A percentile compares a stretch with the other conserved stretches of the same genome.
These are phyloP conservation scores for Conoideocrella luteorostrata DNA, from an alignment of 2,329 filamentous ascomycete species.

Conservation along the genomic window DNA sequence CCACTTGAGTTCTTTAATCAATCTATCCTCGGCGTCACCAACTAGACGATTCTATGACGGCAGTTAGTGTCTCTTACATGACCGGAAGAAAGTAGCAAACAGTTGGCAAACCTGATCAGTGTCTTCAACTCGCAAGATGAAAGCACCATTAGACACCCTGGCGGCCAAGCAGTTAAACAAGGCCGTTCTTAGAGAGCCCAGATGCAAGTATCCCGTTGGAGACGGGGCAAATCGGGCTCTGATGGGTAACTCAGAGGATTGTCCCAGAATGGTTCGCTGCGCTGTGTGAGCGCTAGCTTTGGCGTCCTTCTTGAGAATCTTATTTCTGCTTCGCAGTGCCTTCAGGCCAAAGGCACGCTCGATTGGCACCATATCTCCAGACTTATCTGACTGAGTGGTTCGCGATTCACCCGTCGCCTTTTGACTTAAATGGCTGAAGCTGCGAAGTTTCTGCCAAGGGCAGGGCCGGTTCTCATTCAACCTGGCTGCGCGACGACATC, in stretches of 20 bases:
- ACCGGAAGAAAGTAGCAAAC: neutral
- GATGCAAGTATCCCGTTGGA: conserved; percentile 86
- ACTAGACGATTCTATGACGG: conserved; percentile 67
- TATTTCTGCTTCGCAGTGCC: conserved; percentile 12
- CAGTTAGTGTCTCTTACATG: neutral
- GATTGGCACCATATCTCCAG: neutral
- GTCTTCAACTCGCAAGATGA: conserved; percentile 87
- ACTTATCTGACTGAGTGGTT: neutral
- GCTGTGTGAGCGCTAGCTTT: neutral
- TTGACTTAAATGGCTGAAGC: neutral
- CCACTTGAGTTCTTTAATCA: conserved; percentile 81
- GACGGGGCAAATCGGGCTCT: conserved; percentile 83
- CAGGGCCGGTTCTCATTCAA: neutral
- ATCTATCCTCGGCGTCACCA: conserved; percentile 65
- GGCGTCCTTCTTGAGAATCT: conserved; percentile 17
- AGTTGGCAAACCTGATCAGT: conserved; percentile 70
- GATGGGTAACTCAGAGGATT: conserved; percentile 47
- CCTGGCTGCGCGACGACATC: neutral
- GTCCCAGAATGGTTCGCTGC: conserved; percentile 26
- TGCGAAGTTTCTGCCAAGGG: neutral
- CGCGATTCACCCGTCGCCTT: neutral
- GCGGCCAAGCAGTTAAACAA: conserved; percentile 95
- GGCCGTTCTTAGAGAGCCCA: conserved; percentile 86
- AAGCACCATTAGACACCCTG: conserved; percentile 72
- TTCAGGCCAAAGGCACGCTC: conserved; percentile 10